phyloP scores from a whole-genome alignment of 345 rosid species.

The Brassica rapa region DNA sequence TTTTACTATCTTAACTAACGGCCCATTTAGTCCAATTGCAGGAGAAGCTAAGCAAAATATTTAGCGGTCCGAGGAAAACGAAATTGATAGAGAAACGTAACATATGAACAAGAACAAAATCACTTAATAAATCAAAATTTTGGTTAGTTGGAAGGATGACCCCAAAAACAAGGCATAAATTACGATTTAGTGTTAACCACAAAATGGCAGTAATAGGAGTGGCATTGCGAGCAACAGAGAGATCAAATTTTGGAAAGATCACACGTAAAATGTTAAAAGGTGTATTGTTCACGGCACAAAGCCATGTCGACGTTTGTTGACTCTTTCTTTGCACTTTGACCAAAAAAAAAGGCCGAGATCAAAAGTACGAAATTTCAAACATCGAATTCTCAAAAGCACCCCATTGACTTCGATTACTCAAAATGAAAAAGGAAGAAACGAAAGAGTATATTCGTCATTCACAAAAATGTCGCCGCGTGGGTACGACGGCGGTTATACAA shows the following conservation, averaged over 20 bases:
- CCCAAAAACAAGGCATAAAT: neutral
- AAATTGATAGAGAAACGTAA: neutral
- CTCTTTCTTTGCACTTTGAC: neutral
- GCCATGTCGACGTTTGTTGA: neutral
- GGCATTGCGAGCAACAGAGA: neutral
- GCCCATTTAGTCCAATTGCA: neutral
- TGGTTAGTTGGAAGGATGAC: neutral
- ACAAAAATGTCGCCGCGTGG: neutral
- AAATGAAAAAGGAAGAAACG: neutral
- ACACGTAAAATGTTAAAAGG: neutral
- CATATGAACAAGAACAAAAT: neutral
- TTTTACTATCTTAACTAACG: neutral
- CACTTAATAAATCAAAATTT: neutral
- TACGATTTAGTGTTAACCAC: neutral
- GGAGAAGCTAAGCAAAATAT: neutral
- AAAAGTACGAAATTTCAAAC: neutral
- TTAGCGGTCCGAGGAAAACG: neutral
- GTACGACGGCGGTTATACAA: conserved; percentile 21
- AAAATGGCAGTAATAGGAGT: neutral
- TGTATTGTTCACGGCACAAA: neutral
- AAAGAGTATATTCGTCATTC: neutral
- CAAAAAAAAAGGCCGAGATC: neutral
- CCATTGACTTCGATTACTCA: neutral
- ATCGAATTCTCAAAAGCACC: neutral
- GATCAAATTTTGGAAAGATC: neutral